These are phyloP conservation scores for Diphasiastrum complanatum DNA, from an alignment of 83 land plant species.

Conservation along the genomic window DNA sequence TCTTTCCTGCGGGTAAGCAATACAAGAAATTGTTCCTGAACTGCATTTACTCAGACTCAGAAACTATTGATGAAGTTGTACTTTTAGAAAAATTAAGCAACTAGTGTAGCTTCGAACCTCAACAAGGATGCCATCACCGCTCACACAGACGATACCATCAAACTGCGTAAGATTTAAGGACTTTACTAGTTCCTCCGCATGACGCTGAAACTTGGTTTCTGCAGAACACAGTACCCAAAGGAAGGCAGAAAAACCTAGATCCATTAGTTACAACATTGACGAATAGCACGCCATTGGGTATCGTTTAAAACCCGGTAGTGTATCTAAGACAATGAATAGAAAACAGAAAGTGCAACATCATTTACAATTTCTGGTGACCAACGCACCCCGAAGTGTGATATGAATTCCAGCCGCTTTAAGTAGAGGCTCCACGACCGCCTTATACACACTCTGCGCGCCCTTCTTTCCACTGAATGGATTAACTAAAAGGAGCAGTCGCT, in stretches of 20 bases:
- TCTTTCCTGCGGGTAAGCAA: no score
- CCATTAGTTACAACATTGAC: no score
- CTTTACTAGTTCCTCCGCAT: conserved; percentile 66
- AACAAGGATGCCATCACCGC: conserved; percentile 88
- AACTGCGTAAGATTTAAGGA: conserved; percentile 56
- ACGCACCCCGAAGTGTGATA: conserved; percentile 53
- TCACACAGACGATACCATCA: conserved; percentile 88
- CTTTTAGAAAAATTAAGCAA: no score
- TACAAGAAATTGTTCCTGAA: no score
- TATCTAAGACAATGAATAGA: not conserved
- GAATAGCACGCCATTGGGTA: not conserved
- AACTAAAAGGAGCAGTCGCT: conserved; percentile 54
- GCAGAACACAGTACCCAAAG: conserved; percentile 4
- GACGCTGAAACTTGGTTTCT: conserved; percentile 69
- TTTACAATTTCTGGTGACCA: no score
- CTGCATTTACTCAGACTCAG: no score
- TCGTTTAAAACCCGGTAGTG: not conserved
- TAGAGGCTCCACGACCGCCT: conserved; percentile 52
- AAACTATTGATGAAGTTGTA: no score
- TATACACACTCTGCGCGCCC: conserved; percentile 43
- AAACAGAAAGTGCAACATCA: conserved; percentile 1
- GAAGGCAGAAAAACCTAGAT: not conserved
- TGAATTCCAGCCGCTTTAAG: conserved; percentile 58
- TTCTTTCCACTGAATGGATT: conserved; percentile 89
- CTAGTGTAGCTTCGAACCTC: conserved; percentile 50